Percentiles rank a stretch among this genome's conserved stretches.
phyloP scores from a whole-genome alignment of 345 rosid species.

The Alliaria petiolata region DNA sequence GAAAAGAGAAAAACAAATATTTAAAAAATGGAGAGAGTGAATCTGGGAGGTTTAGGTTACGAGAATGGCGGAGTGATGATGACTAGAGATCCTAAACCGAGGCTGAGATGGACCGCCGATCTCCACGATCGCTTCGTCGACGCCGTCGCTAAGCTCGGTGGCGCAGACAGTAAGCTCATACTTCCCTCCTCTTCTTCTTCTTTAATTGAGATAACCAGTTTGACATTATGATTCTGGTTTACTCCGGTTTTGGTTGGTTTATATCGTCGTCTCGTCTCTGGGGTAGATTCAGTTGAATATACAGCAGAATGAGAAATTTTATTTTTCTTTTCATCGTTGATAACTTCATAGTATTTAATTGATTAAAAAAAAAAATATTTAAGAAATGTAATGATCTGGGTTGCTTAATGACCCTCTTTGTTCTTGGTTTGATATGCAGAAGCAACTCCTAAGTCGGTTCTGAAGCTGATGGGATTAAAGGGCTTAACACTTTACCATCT shows the following conservation, averaged over 20 bases:
- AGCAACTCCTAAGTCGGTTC: conserved; percentile 90
- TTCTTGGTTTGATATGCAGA: conserved; percentile 34
- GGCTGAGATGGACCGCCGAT: conserved; percentile 39
- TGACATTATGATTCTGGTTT: conserved; percentile 10
- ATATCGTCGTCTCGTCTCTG: neutral
- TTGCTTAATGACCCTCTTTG: neutral
- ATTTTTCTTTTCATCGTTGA: neutral
- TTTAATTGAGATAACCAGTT: conserved; percentile 2
- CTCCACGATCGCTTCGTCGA: conserved; percentile 43
- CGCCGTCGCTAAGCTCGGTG: conserved; percentile 47
- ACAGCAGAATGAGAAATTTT: neutral
- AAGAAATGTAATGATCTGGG: neutral
- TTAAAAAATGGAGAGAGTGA: conserved; percentile 44
- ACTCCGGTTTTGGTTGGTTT: neutral
- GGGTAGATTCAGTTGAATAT: neutral
- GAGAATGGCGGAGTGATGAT: conserved; percentile 64
- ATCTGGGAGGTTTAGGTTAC: conserved; percentile 31
- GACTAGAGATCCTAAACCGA: conserved; percentile 88
- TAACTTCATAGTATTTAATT: no score
- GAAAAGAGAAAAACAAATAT: neutral
- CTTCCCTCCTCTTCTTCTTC: neutral
- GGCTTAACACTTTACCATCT: conserved; percentile 91
- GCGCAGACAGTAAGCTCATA: conserved; percentile 46
- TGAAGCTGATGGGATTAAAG: conserved; percentile 84
- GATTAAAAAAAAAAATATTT: no score